These are phyloP conservation scores for Pseudevernia furfuracea DNA, from an alignment of 495 filamentous ascomycete genomes.

Conservation along the genomic window DNA sequence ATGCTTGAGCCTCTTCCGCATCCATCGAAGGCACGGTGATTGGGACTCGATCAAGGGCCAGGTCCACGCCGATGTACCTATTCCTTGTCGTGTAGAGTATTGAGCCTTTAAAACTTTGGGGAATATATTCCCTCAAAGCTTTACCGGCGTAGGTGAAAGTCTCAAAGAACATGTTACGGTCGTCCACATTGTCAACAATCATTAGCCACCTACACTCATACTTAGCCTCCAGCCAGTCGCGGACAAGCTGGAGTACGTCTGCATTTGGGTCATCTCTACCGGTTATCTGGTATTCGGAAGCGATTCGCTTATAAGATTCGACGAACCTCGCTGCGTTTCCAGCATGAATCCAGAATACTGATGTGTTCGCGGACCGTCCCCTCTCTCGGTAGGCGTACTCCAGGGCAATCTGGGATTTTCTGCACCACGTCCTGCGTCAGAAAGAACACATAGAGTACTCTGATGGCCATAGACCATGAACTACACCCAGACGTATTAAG, in stretches of 20 bases:
- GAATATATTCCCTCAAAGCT: slow-evolving; percentile 30
- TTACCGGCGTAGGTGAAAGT: slow-evolving; percentile 8
- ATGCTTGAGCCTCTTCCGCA: slow-evolving; percentile 14
- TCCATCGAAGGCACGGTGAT: slow-evolving; percentile 4
- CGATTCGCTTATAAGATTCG: slow-evolving; percentile 38
- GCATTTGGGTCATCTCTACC: slow-evolving; percentile 6
- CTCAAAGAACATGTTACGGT: slow-evolving; percentile 26
- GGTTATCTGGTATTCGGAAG: slow-evolving; percentile 28
- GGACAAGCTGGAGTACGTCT: slow-evolving; percentile 17
- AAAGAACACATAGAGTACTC: background rate
- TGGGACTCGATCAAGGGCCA: slow-evolving; percentile 4
- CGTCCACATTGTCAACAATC: slow-evolving; percentile 35
- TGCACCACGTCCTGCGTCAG: background rate
- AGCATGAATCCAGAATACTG: slow-evolving; percentile 43
- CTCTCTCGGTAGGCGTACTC: slow-evolving; percentile 37
- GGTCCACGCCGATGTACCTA: slow-evolving; percentile 23
- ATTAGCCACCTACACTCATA: slow-evolving; percentile 30
- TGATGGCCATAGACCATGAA: background rate
- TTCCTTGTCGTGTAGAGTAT: slow-evolving; percentile 39
- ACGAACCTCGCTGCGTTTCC: slow-evolving; percentile 34
- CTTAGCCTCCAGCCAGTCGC: slow-evolving; percentile 15
- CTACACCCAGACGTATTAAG: background rate
- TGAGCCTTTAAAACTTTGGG: slow-evolving; percentile 32
- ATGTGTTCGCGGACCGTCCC: slow-evolving; percentile 28
- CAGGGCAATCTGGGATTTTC: slow-evolving; percentile 47